These are phyloP conservation scores for Cercospora zeae-maydis DNA, from an alignment of 2,329 filamentous ascomycete species.

Conservation along the genomic window DNA sequence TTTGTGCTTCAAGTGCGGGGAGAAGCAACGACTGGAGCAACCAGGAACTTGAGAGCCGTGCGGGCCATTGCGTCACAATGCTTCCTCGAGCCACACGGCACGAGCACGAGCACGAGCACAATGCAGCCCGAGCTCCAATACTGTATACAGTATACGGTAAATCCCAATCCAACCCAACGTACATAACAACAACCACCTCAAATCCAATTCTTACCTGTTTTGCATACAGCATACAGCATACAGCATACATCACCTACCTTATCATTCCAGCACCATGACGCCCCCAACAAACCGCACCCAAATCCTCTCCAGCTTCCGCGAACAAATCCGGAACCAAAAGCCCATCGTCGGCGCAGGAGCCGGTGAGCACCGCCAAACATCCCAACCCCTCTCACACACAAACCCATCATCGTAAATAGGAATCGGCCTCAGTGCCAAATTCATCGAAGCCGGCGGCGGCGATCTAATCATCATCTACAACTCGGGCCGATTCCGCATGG, in stretches of 20 bases:
- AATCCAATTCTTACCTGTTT: no score
- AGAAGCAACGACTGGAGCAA: not conserved
- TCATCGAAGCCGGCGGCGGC: slow-evolving; percentile 63
- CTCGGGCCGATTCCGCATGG: slow-evolving; percentile 69
- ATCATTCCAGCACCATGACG: slow-evolving; percentile 54
- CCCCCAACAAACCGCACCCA: slow-evolving; percentile 56
- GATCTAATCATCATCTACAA: slow-evolving; percentile 62
- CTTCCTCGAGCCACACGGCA: no score
- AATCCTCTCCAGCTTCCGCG: slow-evolving; percentile 54
- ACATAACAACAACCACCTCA: no score
- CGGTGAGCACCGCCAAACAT: slow-evolving; percentile 36
- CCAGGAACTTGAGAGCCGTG: no score
- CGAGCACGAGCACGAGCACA: not conserved
- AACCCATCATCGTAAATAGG: slow-evolving; percentile 39
- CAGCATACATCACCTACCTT: no score
- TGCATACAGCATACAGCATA: no score
- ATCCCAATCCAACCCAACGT: not conserved
- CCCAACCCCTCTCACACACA: no score
- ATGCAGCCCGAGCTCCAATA: no score
- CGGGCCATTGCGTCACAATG: not conserved
- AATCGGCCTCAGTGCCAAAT: slow-evolving; percentile 68
- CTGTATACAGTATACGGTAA: no score
- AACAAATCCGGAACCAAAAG: slow-evolving; percentile 53
- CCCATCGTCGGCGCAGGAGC: slow-evolving; percentile 67
- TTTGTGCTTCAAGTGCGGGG: not conserved